Percentiles rank a stretch among this genome's conserved stretches.
These are phyloP conservation scores for Penicillium argentinense DNA, from an alignment of 495 filamentous ascomycete species.

Conservation along the genomic window DNA sequence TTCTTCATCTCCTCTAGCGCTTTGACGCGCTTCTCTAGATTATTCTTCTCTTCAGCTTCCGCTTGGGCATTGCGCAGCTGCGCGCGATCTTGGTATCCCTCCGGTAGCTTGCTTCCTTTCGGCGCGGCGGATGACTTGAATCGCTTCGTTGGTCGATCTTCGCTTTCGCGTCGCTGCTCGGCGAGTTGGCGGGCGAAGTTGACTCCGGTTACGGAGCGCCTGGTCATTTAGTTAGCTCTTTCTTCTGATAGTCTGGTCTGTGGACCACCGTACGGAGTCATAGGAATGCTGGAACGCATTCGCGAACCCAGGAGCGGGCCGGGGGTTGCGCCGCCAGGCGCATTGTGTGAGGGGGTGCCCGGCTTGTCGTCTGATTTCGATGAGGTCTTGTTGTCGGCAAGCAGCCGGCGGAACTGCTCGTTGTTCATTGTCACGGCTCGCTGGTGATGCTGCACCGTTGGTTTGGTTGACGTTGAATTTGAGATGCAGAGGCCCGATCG, in stretches of 20 bases:
- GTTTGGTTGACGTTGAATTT: slow-evolving; percentile 16
- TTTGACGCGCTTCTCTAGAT: slow-evolving; percentile 64
- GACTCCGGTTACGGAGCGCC: slow-evolving; percentile 64
- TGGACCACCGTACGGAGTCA: slow-evolving; percentile 67
- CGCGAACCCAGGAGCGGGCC: slow-evolving; percentile 49
- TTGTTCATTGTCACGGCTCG: slow-evolving; percentile 73
- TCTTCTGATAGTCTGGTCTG: background rate
- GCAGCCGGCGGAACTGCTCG: slow-evolving; percentile 88
- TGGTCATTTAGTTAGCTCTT: slow-evolving; percentile 22
- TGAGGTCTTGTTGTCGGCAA: slow-evolving; percentile 51
- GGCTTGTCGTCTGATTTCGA: slow-evolving; percentile 18
- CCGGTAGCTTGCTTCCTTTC: slow-evolving; percentile 75
- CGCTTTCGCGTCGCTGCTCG: slow-evolving; percentile 61
- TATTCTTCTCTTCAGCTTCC: slow-evolving; percentile 37
- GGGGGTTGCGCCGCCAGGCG: slow-evolving; percentile 22
- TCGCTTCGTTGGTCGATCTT: slow-evolving; percentile 55
- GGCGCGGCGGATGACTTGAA: slow-evolving; percentile 79
- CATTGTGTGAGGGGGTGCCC: slow-evolving; percentile 17
- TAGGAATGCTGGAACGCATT: slow-evolving; percentile 74
- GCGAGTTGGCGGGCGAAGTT: slow-evolving; percentile 87
- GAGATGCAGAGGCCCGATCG: slow-evolving; percentile 7
- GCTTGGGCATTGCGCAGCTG: slow-evolving; percentile 38
- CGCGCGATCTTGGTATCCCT: slow-evolving; percentile 86
- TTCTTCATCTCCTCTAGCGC: slow-evolving; percentile 82
- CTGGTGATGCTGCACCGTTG: background rate